Base-by-base conservation (phyloP, 805 yeast species). In the Suhomyces sp. region DNA sequence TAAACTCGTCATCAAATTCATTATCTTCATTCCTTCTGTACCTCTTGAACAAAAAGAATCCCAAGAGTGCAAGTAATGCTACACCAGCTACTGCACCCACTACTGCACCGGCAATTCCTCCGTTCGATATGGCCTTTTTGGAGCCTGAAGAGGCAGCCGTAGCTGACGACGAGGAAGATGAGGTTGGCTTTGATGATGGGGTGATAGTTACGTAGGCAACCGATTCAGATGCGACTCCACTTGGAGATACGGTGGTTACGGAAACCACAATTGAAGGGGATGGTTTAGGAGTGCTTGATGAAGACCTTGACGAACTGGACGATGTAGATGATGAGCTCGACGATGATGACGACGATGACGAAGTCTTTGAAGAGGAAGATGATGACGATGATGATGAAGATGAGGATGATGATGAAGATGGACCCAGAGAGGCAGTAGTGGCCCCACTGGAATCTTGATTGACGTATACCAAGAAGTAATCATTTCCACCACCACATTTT, bases 401-500 rank as follows among this genome's bases (percentile, higher is more conserved):
- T 6, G 45, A 10, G 25, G 44, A 14, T 6, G 31, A 19, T 18
- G 38, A 11, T n/a, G 18, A 19, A 19, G 39, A 30, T 1, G 40
- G 27, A 3, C 33, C 32, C n/a, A n/a, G n/a, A n/a, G n/a, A n/a
- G 5, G 28, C 10, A 6, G 47, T 24, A 22, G 37, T 12, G 6
- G 43, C 28, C 7, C 46, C 21, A 10, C 38, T 31, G 10, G 36
- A 33, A 25, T 53, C 66, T 15, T 42, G 60, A 33, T 64, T 59
- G 6, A 69, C 58, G 42, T 63, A 77, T 12, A 79, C 74, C 22
- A 65, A 56, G 46, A 71, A 70, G 27, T 21, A 23, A 36, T 70
- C 71, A 22, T 49, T 49, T 19, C 54, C 47, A 15, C 71, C 62
- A 20, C 83, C 84, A 58, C 95, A 86, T 7, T 42, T 61, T 36